Conservation (phyloP, 352 stramenopile species). For the Pythium brachiatum region DNA sequence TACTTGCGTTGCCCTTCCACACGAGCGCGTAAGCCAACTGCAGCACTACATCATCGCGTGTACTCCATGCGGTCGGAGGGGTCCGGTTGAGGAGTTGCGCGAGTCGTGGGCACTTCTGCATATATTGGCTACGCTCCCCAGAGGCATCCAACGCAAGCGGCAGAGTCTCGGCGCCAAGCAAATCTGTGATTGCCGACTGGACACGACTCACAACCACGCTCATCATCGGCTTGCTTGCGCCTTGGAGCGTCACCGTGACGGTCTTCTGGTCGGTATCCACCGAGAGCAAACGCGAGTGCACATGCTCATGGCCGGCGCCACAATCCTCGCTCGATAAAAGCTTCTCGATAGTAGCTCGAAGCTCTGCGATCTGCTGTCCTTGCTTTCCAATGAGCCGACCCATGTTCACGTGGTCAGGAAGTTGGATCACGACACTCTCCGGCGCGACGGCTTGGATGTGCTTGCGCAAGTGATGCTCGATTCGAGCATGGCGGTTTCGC, state of each 20-base stretch:
- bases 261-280: neutral
- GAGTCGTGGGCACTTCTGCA: conserved; percentile 22
- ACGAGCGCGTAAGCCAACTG: conserved; percentile 24
- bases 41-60: conserved; percentile 29
- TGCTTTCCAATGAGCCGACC: conserved; percentile 21
- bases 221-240: conserved; percentile 23
- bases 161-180: conserved; percentile 12
- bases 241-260: conserved; percentile 21
- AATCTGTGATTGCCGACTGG: conserved; percentile 18
- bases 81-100: conserved; percentile 1
- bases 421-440: conserved; percentile 12
- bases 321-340: conserved; percentile 11
- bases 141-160: conserved; percentile 16
- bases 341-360: conserved; percentile 5
- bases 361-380: conserved; percentile 5
- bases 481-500: neutral
- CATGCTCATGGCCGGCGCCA: conserved; percentile 11
- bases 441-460: neutral
- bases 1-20: conserved; percentile 15
- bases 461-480: conserved; percentile 10
- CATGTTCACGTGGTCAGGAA: conserved; percentile 17
- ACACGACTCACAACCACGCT: conserved; percentile 22
- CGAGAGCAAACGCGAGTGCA: neutral
- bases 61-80: conserved; percentile 15
- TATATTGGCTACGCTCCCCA: conserved; percentile 21